phyloP scores from a whole-genome alignment of 768 basidiomycete genomes.

The Xerocomellus amylosporus region DNA sequence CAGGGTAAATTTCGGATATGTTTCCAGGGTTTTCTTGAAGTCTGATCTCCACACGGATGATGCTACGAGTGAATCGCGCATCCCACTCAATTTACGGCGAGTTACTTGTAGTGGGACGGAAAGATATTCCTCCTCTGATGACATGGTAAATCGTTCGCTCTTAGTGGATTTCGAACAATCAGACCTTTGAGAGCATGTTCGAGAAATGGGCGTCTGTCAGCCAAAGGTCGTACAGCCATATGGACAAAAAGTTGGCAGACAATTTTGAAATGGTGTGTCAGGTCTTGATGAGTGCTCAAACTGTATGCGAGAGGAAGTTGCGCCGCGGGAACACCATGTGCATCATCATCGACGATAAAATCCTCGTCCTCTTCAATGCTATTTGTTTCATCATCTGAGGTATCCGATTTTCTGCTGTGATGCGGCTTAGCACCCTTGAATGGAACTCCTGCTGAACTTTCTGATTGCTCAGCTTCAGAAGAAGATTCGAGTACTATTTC shows the following conservation, averaged over 20 bases:
- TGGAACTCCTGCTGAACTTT: slow-evolving; percentile 28
- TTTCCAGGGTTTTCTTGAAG: slow-evolving; percentile 64
- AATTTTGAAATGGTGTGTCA: slow-evolving; percentile 79
- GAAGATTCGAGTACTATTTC: slow-evolving; percentile 30
- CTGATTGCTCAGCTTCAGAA: slow-evolving; percentile 33
- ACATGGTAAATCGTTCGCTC: background rate
- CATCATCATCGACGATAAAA: slow-evolving; percentile 68
- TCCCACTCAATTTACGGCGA: slow-evolving; percentile 67
- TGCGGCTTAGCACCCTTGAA: slow-evolving; percentile 49
- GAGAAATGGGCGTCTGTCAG: slow-evolving; percentile 55
- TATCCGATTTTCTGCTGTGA: slow-evolving; percentile 36
- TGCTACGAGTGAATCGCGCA: slow-evolving; percentile 72
- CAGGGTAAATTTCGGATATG: slow-evolving; percentile 62
- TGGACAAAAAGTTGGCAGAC: slow-evolving; percentile 87
- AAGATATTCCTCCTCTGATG: slow-evolving; percentile 65
- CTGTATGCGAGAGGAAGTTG: slow-evolving; percentile 77
- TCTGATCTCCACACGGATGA: slow-evolving; percentile 81
- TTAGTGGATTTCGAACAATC: background rate
- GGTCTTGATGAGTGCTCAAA: slow-evolving; percentile 73
- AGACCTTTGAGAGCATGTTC: slow-evolving; percentile 49
- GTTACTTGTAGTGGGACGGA: slow-evolving; percentile 61
- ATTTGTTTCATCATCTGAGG: slow-evolving; percentile 33
- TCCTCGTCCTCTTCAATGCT: slow-evolving; percentile 26
- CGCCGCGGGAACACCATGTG: slow-evolving; percentile 34
- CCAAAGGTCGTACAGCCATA: slow-evolving; percentile 58